phyloP scores from a whole-genome alignment of 176 grass and related monocot species.

The Hyparrhenia diplandra region DNA sequence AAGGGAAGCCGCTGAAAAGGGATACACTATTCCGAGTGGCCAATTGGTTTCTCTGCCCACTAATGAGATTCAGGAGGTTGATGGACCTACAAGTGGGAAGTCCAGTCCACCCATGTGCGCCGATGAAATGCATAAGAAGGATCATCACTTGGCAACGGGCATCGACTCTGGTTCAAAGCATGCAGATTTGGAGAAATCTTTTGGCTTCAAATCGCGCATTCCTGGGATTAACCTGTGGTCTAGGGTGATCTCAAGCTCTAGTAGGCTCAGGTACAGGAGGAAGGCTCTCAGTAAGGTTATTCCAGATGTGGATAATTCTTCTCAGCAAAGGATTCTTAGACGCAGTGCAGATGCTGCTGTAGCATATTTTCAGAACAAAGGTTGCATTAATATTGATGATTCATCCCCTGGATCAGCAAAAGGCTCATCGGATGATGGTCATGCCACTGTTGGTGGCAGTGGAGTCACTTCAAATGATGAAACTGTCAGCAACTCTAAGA shows the following conservation, averaged over 20 bases:
- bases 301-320: constrained; percentile 49
- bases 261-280: constrained; percentile 49
- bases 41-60: constrained; percentile 14
- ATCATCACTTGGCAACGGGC: constrained; percentile 48
- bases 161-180: constrained; percentile 63
- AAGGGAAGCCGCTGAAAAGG: constrained; percentile 61
- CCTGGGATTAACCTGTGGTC: constrained; percentile 59
- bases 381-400: constrained; percentile 23
- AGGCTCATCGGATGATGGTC: constrained; percentile 44
- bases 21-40: constrained; percentile 62
- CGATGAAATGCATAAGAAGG: constrained; percentile 86
- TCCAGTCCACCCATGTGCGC: constrained; percentile 49
- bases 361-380: constrained; percentile 54
- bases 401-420: constrained; percentile 34
- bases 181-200: constrained; percentile 67
- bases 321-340: constrained; percentile 78
- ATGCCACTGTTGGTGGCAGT: constrained; percentile 11
- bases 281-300: constrained; percentile 58
- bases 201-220: constrained; percentile 55
- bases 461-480: not conserved
- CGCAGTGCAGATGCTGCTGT: constrained; percentile 74
- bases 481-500: not conserved
- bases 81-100: constrained; percentile 31
- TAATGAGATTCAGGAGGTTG: constrained; percentile 27
- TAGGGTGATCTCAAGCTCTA: constrained; percentile 48